These are phyloP conservation scores for Turnera subulata DNA, from an alignment of 345 rosid species.

Conservation along the genomic window DNA sequence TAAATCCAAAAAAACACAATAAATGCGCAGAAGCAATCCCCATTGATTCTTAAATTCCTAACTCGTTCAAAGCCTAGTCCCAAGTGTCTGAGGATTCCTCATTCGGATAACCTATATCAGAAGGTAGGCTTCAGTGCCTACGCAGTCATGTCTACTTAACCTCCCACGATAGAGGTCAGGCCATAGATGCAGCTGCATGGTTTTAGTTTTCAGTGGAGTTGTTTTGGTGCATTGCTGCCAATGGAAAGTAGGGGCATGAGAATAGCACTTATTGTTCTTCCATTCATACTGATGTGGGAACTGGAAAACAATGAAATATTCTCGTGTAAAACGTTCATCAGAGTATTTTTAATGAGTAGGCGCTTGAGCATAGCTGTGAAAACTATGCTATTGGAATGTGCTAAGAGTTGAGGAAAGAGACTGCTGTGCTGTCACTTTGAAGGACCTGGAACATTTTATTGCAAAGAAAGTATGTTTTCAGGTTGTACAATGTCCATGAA, in stretches of 20 bases:
- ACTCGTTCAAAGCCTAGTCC: not conserved
- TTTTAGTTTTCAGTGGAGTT: no score
- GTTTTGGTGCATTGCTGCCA: no score
- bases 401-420: no score
- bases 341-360: no score
- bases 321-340: not conserved
- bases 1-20: not conserved
- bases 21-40: not conserved
- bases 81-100: not conserved
- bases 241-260: not conserved
- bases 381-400: no score
- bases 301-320: not conserved
- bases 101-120: not conserved
- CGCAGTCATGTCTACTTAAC: not conserved
- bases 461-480: no score
- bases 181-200: no score
- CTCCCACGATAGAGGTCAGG: not conserved
- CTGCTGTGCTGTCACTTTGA: no score
- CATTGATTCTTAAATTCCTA: not conserved
- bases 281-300: not conserved
- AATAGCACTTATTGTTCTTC: not conserved
- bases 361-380: no score
- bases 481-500: no score
- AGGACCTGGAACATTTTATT: no score
- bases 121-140: not conserved